These are phyloP conservation scores for Bidens hawaiensis DNA, from an alignment of 140 eudicot genomes.

Conservation along the genomic window DNA sequence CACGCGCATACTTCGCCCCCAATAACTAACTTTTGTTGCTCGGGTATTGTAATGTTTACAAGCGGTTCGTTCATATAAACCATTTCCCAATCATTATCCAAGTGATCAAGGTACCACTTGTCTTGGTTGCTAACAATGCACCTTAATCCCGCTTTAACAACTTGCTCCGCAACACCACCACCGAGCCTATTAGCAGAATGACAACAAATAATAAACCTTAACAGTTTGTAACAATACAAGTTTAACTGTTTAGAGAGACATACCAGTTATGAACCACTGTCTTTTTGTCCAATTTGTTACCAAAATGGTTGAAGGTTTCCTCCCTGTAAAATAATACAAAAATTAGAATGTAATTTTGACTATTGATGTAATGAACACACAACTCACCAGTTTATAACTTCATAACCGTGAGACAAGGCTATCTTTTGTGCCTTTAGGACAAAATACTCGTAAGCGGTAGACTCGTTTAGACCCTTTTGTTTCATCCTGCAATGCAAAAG, in stretches of 20 bases:
- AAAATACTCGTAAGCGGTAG: constrained; percentile 75
- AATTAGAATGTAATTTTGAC: constrained; percentile 12
- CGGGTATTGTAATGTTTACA: constrained; percentile 62
- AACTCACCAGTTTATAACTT: constrained; percentile 78
- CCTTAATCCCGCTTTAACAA: constrained; percentile 74
- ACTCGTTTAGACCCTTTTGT: constrained; percentile 35
- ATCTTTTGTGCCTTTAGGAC: constrained; percentile 82
- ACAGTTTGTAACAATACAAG: neutral
- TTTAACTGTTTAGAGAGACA: constrained; percentile 5
- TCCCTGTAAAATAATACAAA: constrained; percentile 47
- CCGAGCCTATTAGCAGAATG: constrained; percentile 57
- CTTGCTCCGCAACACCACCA: constrained; percentile 76
- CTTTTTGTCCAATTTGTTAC: constrained; percentile 66
- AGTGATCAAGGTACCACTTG: constrained; percentile 88
- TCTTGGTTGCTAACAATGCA: constrained; percentile 96
- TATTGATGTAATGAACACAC: neutral
- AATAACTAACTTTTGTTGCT: constrained; percentile 56
- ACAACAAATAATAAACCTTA: neutral
- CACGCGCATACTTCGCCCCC: constrained; percentile 98
- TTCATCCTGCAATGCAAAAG: constrained; percentile 46
- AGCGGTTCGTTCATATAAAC: constrained; percentile 83
- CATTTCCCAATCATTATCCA: constrained; percentile 58
- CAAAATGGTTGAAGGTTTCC: constrained; percentile 87
- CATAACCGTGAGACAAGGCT: constrained; percentile 90
- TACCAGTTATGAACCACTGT: constrained; percentile 94